Percentiles rank a stretch among this genome's conserved stretches.
phyloP scores from a whole-genome alignment of 768 basidiomycete species.

The Boletus speciosus region DNA sequence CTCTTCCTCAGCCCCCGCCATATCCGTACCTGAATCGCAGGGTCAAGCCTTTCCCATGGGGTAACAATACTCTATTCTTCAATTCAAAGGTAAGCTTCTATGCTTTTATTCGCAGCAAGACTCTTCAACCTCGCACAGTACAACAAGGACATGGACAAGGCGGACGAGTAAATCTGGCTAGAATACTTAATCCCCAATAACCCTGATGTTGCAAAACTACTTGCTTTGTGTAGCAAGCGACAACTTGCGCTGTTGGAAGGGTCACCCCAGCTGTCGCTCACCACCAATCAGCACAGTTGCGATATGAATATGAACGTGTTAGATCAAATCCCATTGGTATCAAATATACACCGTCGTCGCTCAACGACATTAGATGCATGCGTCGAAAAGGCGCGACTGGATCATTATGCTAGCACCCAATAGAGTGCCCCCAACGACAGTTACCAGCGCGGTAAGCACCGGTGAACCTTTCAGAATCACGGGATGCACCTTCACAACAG shows the following conservation, averaged over 20 bases:
- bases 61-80: slow-evolving; percentile 78
- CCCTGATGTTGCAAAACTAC: background rate
- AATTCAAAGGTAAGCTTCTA: slow-evolving; percentile 58
- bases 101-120: background rate
- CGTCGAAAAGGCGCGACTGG: background rate
- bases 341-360: background rate
- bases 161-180: slow-evolving; percentile 16
- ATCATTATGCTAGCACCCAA: slow-evolving; percentile 30
- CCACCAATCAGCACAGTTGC: background rate
- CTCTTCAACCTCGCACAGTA: slow-evolving; percentile 35
- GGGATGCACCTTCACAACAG: slow-evolving; percentile 12
- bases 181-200: background rate
- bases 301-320: background rate
- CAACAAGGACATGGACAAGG: slow-evolving; percentile 60
- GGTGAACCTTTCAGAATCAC: slow-evolving; percentile 19
- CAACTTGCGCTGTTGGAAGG: background rate
- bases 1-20: slow-evolving; percentile 64
- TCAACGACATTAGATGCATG: background rate
- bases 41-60: slow-evolving; percentile 83
- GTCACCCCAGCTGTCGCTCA: background rate
- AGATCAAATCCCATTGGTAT: background rate
- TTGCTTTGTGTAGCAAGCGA: background rate
- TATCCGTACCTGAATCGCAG: slow-evolving; percentile 79
- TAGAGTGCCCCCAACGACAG: slow-evolving; percentile 31
- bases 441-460: slow-evolving; percentile 28